Evolutionary conservation across 495 filamentous ascomycete genomes (phyloP).

Genomic region (Neurospora hispaniola): DNA sequence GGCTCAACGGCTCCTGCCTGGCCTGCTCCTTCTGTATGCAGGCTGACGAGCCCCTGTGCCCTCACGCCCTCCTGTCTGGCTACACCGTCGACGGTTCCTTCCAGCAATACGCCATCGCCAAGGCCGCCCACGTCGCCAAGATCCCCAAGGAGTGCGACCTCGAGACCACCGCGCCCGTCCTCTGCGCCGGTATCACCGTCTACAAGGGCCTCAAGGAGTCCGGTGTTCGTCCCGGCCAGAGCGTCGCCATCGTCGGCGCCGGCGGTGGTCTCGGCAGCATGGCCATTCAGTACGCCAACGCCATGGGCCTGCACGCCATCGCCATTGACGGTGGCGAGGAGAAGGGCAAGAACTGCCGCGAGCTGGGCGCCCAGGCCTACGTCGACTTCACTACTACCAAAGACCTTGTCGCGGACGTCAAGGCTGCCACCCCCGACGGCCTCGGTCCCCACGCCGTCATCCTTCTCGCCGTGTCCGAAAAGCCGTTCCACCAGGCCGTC

Average conservation of each 20-base stretch:
- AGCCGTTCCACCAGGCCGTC: constrained; percentile 87
- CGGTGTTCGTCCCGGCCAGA: constrained; percentile 59
- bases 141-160: constrained; percentile 66
- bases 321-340: constrained; percentile 74
- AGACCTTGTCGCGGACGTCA: constrained; percentile 75
- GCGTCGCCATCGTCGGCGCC: constrained; percentile 77
- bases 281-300: constrained; percentile 77
- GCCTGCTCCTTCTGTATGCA: constrained; percentile 70
- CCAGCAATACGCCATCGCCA: constrained; percentile 84
- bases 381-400: constrained; percentile 66
- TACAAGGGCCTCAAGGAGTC: constrained; percentile 91
- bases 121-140: constrained; percentile 69
- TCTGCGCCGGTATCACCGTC: constrained; percentile 85
- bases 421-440: constrained; percentile 63
- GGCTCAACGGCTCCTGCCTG: constrained; percentile 78
- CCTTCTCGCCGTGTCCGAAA: constrained; percentile 73
- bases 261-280: constrained; percentile 78
- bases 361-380: constrained; percentile 59
- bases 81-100: constrained; percentile 90
- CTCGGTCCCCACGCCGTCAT: constrained; percentile 83
- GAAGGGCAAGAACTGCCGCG: constrained; percentile 57
- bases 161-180: constrained; percentile 68
- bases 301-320: constrained; percentile 72
- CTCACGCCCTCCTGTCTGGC: constrained; percentile 61
- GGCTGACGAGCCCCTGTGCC: constrained; percentile 61